Conservation (phyloP, 23 red algal species). For the Cyanidioschyzon merolae region DNA sequence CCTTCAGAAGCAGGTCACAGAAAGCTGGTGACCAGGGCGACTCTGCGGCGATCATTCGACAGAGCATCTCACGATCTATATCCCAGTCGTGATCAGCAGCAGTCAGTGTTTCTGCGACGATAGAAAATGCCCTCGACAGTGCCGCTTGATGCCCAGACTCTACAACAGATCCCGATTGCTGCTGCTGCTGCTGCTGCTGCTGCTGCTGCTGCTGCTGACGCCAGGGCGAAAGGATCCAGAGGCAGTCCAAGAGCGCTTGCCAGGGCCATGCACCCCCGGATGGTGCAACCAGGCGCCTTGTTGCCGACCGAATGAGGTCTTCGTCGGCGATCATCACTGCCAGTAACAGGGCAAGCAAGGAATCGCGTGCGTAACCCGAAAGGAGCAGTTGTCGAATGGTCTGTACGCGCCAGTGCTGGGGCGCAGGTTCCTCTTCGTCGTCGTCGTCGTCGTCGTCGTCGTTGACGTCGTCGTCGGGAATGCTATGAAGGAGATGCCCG, state of each 20-base stretch:
- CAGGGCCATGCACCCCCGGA: constrained; percentile 3
- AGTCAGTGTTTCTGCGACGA: background rate
- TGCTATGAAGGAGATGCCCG: no score
- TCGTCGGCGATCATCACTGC: background rate
- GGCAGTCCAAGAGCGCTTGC: background rate
- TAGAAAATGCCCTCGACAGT: background rate
- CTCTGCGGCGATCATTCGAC: background rate
- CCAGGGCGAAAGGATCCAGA: background rate
- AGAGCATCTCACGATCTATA: background rate
- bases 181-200: no score
- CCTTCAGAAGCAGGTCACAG: background rate
- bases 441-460: background rate
- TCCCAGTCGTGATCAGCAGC: background rate
- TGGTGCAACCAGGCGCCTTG: background rate
- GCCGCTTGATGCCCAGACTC: background rate
- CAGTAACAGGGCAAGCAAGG: background rate
- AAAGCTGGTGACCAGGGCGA: background rate
- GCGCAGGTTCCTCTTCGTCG: background rate
- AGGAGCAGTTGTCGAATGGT: background rate
- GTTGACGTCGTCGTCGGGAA: no score
- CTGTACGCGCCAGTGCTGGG: background rate
- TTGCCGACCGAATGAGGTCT: background rate
- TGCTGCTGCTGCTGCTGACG: no score
- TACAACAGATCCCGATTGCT: background rate
- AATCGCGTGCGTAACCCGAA: background rate